Evolutionary conservation across 78 protist species (phyloP).

Genomic region (Dictyostelium intermedium): DNA sequence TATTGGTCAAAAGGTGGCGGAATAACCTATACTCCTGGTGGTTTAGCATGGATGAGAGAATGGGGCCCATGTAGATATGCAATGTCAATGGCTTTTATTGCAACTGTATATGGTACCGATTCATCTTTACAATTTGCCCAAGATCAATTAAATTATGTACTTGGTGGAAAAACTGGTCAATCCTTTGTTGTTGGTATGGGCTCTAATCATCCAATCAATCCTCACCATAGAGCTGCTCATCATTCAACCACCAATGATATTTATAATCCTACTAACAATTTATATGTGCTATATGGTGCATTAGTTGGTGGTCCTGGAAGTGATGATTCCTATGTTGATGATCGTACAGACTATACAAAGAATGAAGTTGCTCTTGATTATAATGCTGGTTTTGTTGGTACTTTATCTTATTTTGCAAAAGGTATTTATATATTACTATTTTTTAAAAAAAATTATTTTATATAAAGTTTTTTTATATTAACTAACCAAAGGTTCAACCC

Average conservation of each 20-base stretch:
- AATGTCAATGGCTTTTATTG: constrained; percentile 26
- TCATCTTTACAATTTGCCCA: neutral
- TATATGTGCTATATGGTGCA: constrained; percentile 47
- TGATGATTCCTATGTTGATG: constrained; percentile 41
- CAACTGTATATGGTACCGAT: constrained; percentile 1
- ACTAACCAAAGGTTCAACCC: neutral
- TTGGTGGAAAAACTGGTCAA: constrained; percentile 33
- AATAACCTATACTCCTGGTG: constrained; percentile 37
- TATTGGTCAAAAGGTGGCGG: constrained; percentile 44
- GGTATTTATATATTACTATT: neutral
- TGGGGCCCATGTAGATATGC: constrained; percentile 75
- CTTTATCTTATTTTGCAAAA: constrained; percentile 3
- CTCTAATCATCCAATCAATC: constrained; percentile 56
- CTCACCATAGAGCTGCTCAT: constrained; percentile 74
- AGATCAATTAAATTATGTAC: constrained; percentile 29
- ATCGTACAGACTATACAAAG: constrained; percentile 23
- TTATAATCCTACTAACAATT: constrained; percentile 50
- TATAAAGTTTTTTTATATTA: neutral
- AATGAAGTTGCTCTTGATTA: constrained; percentile 78
- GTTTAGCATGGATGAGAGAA: constrained; percentile 30
- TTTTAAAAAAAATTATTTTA: neutral
- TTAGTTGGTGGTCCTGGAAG: constrained; percentile 71
- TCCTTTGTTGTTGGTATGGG: constrained; percentile 68
- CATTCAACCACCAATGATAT: constrained; percentile 55
- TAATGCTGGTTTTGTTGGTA: constrained; percentile 64